A percentile compares a stretch with the other conserved stretches of the same genome.
Conservation (phyloP, 108 stramenopile genomes). For the Nitzschia putrida region DNA sequence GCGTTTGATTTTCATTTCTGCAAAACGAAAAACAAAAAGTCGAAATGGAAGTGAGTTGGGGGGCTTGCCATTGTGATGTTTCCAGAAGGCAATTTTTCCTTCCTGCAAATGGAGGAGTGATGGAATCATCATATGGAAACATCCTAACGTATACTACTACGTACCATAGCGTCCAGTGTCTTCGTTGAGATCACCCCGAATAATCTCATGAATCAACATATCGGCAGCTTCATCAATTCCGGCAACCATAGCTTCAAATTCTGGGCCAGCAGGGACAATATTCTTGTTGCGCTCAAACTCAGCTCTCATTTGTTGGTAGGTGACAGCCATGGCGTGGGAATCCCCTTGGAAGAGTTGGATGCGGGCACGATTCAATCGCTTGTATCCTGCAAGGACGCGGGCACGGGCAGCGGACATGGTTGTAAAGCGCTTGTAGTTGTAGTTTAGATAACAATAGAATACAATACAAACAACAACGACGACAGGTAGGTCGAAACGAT, state of each 20-base stretch:
- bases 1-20: constrained; percentile 74
- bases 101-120: no score
- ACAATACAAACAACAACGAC: not conserved
- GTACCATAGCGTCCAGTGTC: constrained; percentile 65
- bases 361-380: constrained; percentile 77
- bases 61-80: no score
- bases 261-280: constrained; percentile 54
- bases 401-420: constrained; percentile 13
- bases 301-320: constrained; percentile 62
- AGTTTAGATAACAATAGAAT: not conserved
- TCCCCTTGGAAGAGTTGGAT: constrained; percentile 72
- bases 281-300: constrained; percentile 65
- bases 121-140: not conserved
- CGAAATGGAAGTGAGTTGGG: no score
- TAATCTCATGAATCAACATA: constrained; percentile 80
- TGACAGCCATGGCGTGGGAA: constrained; percentile 62
- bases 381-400: constrained; percentile 68
- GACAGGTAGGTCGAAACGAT: not conserved
- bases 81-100: no score
- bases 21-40: not conserved
- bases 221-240: constrained; percentile 87
- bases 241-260: constrained; percentile 62
- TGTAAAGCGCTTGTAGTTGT: not conserved
- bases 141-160: constrained; percentile 3
- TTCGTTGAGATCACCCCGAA: constrained; percentile 74